phyloP scores from a whole-genome alignment of 108 stramenopile species.

The Cylindrotheca fusiformis region DNA sequence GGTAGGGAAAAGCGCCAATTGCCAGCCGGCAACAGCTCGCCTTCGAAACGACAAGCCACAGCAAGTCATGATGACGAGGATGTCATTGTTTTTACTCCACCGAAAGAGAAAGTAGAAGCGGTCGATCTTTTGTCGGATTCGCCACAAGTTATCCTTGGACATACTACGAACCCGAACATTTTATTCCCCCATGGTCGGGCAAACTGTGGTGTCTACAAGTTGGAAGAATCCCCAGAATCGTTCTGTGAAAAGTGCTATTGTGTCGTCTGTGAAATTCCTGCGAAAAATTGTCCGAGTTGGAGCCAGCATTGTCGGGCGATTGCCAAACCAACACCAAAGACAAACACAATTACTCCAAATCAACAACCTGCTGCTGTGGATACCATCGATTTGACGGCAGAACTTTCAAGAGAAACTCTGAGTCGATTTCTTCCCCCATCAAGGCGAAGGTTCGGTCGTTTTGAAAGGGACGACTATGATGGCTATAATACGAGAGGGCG shows the following conservation, averaged over 20 bases:
- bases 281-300: slow-evolving; percentile 47
- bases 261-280: slow-evolving; percentile 52
- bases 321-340: no score
- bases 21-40: no score
- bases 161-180: slow-evolving; percentile 52
- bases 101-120: background rate
- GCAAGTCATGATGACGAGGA: no score
- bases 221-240: slow-evolving; percentile 17
- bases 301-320: slow-evolving; percentile 22
- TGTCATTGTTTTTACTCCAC: background rate
- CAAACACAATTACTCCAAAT: no score
- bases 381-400: slow-evolving; percentile 28
- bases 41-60: no score
- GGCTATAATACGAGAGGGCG: background rate
- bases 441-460: slow-evolving; percentile 3
- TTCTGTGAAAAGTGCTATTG: slow-evolving; percentile 74
- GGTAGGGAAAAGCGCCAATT: no score
- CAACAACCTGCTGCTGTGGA: no score
- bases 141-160: slow-evolving; percentile 30
- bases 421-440: background rate
- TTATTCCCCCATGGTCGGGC: slow-evolving; percentile 53
- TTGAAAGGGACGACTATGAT: background rate
- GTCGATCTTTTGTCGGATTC: background rate
- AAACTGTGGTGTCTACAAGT: slow-evolving; percentile 43
- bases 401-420: slow-evolving; percentile 5